These are phyloP conservation scores for Monosporascus sp. DNA, from an alignment of 2,329 filamentous ascomycete species.

Conservation along the genomic window DNA sequence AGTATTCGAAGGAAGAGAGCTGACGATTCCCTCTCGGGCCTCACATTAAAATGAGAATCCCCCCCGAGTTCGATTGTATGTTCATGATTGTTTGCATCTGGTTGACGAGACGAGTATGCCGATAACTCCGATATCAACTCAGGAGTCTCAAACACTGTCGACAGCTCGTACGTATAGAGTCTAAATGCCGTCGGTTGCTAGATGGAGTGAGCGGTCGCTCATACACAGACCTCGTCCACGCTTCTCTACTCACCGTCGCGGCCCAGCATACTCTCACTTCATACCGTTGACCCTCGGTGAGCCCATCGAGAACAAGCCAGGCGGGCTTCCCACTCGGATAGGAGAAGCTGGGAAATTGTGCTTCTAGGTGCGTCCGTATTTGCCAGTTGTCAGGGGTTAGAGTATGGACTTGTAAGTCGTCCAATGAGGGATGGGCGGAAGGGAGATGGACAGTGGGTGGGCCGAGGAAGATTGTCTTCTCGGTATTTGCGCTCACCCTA, in stretches of 20 bases:
- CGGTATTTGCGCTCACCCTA: conserved; percentile 64
- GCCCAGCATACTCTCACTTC: conserved; percentile 92
- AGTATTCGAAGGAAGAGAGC: conserved; percentile 68
- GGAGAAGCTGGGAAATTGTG: conserved; percentile 58
- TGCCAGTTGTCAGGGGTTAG: conserved; percentile 54
- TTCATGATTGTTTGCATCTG: conserved; percentile 14
- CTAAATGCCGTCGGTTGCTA: conserved; percentile 84
- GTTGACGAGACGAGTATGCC: conserved; percentile 50
- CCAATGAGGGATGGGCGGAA: conserved; percentile 48
- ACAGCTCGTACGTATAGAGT: conserved; percentile 60
- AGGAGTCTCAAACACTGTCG: conserved; percentile 56
- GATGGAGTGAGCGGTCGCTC: conserved; percentile 7
- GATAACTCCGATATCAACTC: conserved; percentile 62
- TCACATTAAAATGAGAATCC: conserved; percentile 1
- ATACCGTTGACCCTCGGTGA: conserved; percentile 72
- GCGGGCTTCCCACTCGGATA: conserved; percentile 56
- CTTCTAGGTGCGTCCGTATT: conserved; percentile 60
- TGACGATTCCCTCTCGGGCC: conserved; percentile 34
- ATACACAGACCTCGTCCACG: conserved; percentile 1
- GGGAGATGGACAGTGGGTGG: conserved; percentile 56
- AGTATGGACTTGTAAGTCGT: conserved; percentile 58
- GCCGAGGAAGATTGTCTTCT: conserved; percentile 84
- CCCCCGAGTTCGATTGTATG: conserved; percentile 6
- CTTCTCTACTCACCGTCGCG: conserved; percentile 65
- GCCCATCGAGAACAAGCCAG: conserved; percentile 72